These are phyloP conservation scores for Colletotrichum costaricense DNA, from an alignment of 2,329 filamentous ascomycete genomes.

Conservation along the genomic window DNA sequence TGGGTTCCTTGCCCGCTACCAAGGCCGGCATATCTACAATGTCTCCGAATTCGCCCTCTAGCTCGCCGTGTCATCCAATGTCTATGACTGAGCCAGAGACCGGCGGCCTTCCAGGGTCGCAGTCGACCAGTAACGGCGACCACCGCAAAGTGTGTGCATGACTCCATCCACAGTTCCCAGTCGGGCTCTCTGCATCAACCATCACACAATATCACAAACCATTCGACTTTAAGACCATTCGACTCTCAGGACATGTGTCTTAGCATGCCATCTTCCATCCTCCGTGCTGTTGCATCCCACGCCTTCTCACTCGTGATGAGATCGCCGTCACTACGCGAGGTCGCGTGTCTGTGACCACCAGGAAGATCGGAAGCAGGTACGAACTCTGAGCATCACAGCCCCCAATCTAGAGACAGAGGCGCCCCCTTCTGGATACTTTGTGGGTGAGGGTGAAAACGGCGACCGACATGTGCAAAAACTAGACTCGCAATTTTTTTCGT, in stretches of 20 bases:
- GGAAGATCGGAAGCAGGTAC: conserved; percentile 34
- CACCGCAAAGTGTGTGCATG: conserved; percentile 27
- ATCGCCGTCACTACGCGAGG: conserved; percentile 22
- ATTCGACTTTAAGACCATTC: conserved; percentile 17
- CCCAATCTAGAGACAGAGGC: conserved; percentile 8
- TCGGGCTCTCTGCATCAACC: conserved; percentile 15
- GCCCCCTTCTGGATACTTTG: not conserved
- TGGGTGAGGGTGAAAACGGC: not conserved
- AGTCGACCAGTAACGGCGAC: conserved; percentile 21
- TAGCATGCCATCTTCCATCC: conserved; percentile 10
- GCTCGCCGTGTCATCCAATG: conserved; percentile 12
- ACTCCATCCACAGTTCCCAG: conserved; percentile 25
- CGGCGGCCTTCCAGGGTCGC: conserved; percentile 18
- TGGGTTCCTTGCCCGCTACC: conserved; percentile 6
- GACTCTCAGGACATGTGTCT: conserved; percentile 28
- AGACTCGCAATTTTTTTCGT: not conserved
- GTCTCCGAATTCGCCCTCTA: conserved; percentile 30
- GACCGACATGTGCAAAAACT: conserved; percentile 22
- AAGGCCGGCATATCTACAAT: conserved; percentile 16
- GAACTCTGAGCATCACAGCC: conserved; percentile 21
- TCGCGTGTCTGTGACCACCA: conserved; percentile 32
- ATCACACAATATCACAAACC: conserved; percentile 38
- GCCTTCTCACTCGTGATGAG: conserved; percentile 25
- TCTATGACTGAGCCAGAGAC: not conserved
- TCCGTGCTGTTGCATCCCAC: conserved; percentile 8